Base-by-base conservation (phyloP, 2,329 filamentous ascomycete species). In the Purpureocillium takamizusanense region DNA sequence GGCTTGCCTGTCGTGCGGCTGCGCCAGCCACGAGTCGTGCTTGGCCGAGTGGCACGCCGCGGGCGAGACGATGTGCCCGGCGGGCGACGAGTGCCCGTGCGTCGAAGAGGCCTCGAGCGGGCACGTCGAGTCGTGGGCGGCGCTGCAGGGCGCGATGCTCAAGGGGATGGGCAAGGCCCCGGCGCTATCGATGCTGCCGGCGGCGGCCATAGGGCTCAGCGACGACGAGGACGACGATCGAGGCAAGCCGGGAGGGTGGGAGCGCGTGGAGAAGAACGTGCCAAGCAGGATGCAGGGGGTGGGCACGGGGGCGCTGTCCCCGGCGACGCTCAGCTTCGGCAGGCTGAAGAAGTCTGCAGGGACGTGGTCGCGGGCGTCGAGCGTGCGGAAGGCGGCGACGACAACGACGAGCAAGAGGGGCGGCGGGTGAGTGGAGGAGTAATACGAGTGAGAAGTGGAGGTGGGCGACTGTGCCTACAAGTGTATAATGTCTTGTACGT, bases 41-140 rank as follows among this genome's bases (percentile, higher is more conserved):
- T 63, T 78, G 13, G 66, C 65, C 3, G 72, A 76, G 49, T 79
- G 76, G 74, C 72, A 77, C 46, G 67, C 63, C 7, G 66, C 67
- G 6, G 72, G 72, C 16, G 74, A 78, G 53, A 69, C 60, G 2
- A 57, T 69, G 34, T 83, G 78, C 40, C 75, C 78, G 0, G 77
- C 75, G 0, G 78, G 77, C 2, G 78, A 81, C 49, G 78, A 81
- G 51, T 83, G 78, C 50, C 64, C 74, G 42, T 83, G 78, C 47
- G 65, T 71, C 0, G 64, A 71, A 12, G 71, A 79, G 44, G 76
- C 77, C 1, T 64, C 62, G 40, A 67, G 62, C 34, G 76, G 74
- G 1, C 65, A 76, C 31, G 69, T 81, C 8, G 78, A 81, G 53
- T 76, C 72, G 15, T 79, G 77, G 72, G 69, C 70, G 0, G 75